Percentiles rank a stretch among this genome's conserved stretches.
phyloP scores from a whole-genome alignment of 371 early-diverging fungal genomes.

The Mucor sp. region DNA sequence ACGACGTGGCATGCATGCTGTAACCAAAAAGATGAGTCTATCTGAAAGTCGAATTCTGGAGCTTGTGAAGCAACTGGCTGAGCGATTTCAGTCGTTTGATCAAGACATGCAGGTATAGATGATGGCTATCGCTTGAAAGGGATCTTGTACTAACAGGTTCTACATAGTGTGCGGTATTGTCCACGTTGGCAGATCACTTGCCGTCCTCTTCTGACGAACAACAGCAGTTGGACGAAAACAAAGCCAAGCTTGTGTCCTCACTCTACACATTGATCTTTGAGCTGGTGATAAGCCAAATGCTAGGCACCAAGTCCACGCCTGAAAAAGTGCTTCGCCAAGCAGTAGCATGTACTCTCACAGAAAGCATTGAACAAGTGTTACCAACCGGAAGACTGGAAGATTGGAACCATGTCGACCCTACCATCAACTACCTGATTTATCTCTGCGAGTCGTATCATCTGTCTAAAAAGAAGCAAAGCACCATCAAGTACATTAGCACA shows the following conservation, averaged over 20 bases:
- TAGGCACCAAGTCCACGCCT: background rate
- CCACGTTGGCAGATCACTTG: background rate
- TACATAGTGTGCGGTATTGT: background rate
- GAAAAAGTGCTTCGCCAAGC: conserved; percentile 19
- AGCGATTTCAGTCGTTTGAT: background rate
- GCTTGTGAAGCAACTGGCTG: conserved; percentile 23
- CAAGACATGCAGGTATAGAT: background rate
- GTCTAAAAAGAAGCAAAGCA: conserved; percentile 15
- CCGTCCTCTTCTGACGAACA: background rate
- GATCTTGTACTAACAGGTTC: too few species aligned
- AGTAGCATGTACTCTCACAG: background rate
- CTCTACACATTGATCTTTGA: conserved; percentile 20
- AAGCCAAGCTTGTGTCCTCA: conserved; percentile 10
- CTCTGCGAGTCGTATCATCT: conserved; percentile 17
- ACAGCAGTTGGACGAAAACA: conserved; percentile 17
- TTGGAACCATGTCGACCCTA: conserved; percentile 2
- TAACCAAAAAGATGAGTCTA: conserved; percentile 47
- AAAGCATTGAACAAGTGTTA: background rate
- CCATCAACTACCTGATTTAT: background rate
- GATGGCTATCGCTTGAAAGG: background rate
- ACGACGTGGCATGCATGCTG: conserved; percentile 58
- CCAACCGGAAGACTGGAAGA: conserved; percentile 3
- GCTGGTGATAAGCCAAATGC: background rate
- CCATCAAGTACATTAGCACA: conserved; percentile 13
- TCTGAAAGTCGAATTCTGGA: conserved; percentile 52